Evolutionary conservation across 495 filamentous ascomycete genomes (phyloP), one percentile per base, ranked within the genome.

Genomic region (Podospora pseudopauciseta): DNA sequence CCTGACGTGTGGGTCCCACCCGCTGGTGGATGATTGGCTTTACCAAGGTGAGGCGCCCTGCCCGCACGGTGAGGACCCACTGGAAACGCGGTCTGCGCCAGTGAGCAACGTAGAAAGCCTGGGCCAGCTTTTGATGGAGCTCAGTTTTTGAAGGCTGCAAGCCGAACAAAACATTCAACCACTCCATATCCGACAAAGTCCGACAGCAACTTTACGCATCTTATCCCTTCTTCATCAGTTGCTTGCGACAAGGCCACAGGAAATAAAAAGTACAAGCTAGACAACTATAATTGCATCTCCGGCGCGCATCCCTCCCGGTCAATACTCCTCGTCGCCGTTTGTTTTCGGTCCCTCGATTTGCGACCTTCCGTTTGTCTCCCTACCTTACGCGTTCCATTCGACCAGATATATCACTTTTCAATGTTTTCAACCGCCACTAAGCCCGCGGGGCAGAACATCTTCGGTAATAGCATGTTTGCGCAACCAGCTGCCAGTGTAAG

Each of bases 391-490:
- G 39, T 53, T 27, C 16, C 26, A 11, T 1, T 4, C 32, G 5
- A 49, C 28, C 26, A 13, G 56, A 27, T 30, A n/a, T 56, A 28
- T 53, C 56, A 34, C n/a, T 23, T 16, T 26, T 26, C 63, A 16
- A 74, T 74, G 68, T 74, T 74, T 60, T 67, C 68, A 1, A 49
- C 65, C 15, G 4, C 62, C 15, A 70, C 68, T 7, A 57, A 67
- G 72, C 75, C 75, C 11, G 67, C 75, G 32, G 70, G 64, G 63
- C 67, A 71, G 26, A 73, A 73, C 13, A 26, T 73, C 0, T 77
- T 77, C 44, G 66, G 57, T 11, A 70, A 65, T 11, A 73, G 73
- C 28, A 16, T 75, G 57, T 77, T 79, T 64, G 72, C 74, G 9
- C 72, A 74, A 49, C 34, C 74, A 9, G 58, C n/a, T 18, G 59